Evolutionary conservation across 2,329 filamentous ascomycete genomes (phyloP).

Genomic region (Pseudogymnoascus sp.): DNA sequence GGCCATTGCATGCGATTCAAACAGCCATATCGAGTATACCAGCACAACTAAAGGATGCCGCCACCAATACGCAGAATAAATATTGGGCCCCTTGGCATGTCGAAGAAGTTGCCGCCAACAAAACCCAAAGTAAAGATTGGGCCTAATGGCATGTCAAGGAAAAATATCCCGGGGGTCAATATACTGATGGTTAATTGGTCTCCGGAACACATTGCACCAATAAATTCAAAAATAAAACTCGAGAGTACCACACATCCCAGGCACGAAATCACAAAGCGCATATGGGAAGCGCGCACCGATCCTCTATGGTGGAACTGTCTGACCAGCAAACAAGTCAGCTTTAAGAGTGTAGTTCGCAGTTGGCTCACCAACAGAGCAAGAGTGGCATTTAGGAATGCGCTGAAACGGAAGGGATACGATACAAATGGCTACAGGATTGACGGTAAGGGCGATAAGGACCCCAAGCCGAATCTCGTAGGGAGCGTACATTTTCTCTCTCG

Average conservation of each 20-base stretch:
- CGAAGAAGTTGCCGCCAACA: background rate
- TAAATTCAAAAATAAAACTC: background rate
- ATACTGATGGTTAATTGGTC: slow-evolving; percentile 4
- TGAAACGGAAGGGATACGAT: slow-evolving; percentile 40
- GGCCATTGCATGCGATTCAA: background rate
- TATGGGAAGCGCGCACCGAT: slow-evolving; percentile 32
- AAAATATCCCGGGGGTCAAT: slow-evolving; percentile 21
- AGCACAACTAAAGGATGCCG: background rate
- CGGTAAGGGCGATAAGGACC: background rate
- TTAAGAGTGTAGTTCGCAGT: slow-evolving; percentile 40
- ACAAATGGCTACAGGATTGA: slow-evolving; percentile 19
- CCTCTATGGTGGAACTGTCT: slow-evolving; percentile 42
- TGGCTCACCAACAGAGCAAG: slow-evolving; percentile 37
- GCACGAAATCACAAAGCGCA: slow-evolving; percentile 31
- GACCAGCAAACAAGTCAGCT: slow-evolving; percentile 22
- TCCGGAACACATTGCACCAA: background rate
- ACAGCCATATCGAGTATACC: background rate
- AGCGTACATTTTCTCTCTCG: background rate
- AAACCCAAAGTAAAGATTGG: background rate
- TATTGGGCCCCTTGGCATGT: background rate
- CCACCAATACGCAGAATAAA: background rate
- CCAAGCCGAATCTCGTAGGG: background rate
- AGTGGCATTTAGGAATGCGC: slow-evolving; percentile 36
- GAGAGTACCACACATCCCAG: slow-evolving; percentile 26
- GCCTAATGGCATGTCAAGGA: background rate